Evolutionary conservation across 805 yeast species (phyloP), one percentile per base, ranked within the genome.

Genomic region (Clavispora vitiphila): DNA sequence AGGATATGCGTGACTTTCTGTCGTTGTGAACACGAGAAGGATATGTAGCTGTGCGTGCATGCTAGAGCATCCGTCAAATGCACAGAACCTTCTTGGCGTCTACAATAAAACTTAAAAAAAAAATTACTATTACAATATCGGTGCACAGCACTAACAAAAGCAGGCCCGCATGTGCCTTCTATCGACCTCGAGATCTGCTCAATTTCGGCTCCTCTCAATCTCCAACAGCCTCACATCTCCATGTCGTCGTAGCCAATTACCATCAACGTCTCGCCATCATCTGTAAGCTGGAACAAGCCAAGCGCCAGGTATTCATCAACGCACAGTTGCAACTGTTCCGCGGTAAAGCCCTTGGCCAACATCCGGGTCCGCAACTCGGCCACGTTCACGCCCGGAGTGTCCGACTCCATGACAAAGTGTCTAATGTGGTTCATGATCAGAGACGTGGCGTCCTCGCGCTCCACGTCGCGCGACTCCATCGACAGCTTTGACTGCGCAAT

Each of bases 401-500:
- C 65, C 12, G 62, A 62, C 40, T 64, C 63, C 1, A 81, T 80
- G 62, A 81, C 64, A 37, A 72, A 72, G 50, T 82, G 78, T 11
- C 54, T 47, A 32, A 51, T 50, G 26, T 40, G 38, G 40, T 39
- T 37, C 50, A 90, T 80, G 50, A 86, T 76, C 53, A 81, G 81
- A 39, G 86, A 76, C 22, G 41, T 36, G 40, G 77, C 75, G 54
- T 86, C 95, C 48, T 79, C 86, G 31, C 71, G 63, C 39, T 68
- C 68, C 46, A 67, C 70, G 36, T 72, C 77, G 32, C 76, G 78
- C 34, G 76, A 71, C 49, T 77, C 76, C 54, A 91, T 72, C 7
- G 96, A 84, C 44, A 84, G 80, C 64, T 90, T 86, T n/a, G 96
- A 87, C 11, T 86, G 95, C 53, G 83, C 83, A 43, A 83, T 72